Evolutionary conservation across 2,329 filamentous ascomycete species (phyloP).

Genomic region (Simplicillium aogashimaense): DNA sequence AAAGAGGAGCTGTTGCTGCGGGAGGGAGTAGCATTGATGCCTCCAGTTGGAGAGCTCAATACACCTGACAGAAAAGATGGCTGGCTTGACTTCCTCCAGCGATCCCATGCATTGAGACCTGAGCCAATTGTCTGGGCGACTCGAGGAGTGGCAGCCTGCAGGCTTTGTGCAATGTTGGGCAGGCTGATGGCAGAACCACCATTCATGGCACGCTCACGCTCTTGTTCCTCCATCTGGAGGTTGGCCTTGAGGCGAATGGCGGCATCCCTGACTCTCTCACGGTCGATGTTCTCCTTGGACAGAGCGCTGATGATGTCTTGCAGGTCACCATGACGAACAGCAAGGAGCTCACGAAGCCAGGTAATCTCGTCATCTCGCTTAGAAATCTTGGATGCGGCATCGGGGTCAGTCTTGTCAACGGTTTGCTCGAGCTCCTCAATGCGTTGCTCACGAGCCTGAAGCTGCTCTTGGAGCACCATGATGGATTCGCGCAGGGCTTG

Average conservation of each 20-base stretch:
- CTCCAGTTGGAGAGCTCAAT: conserved; percentile 30
- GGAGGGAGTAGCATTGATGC: conserved; percentile 46
- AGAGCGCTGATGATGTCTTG: conserved; percentile 82
- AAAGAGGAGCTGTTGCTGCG: conserved; percentile 43
- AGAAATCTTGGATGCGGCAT: conserved; percentile 72
- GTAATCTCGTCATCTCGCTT: conserved; percentile 90
- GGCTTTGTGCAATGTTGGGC: conserved; percentile 67
- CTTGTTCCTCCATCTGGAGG: conserved; percentile 95
- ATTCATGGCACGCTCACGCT: conserved; percentile 75
- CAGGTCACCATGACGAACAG: conserved; percentile 81
- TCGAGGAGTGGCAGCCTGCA: conserved; percentile 70
- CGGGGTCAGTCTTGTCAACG: conserved; percentile 59
- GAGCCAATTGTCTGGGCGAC: conserved; percentile 74
- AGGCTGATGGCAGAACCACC: conserved; percentile 57
- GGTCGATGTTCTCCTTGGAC: conserved; percentile 65
- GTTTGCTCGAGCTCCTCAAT: conserved; percentile 80
- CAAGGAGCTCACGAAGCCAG: conserved; percentile 89
- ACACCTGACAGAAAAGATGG: conserved; percentile 38
- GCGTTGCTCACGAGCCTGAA: conserved; percentile 83
- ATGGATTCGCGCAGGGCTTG: conserved; percentile 95
- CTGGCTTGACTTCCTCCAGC: conserved; percentile 69
- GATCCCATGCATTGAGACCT: conserved; percentile 86
- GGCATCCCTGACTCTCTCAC: conserved; percentile 73
- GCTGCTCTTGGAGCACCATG: conserved; percentile 89
- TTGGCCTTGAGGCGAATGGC: conserved; percentile 90